phyloP scores from a whole-genome alignment of 345 rosid genomes.

The Lumnitzera racemosa region DNA sequence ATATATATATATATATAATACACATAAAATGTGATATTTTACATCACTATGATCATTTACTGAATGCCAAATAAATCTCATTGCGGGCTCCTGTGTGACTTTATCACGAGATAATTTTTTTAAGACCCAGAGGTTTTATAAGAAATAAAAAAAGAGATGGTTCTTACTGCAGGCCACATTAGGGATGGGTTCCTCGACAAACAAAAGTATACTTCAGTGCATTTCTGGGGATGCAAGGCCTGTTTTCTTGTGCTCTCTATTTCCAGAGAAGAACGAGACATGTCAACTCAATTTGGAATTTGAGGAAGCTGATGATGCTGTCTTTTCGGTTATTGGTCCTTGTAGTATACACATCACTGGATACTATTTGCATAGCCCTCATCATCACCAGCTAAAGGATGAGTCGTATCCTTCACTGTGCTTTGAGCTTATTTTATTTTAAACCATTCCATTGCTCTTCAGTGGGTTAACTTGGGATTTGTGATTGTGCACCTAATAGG shows the following conservation, averaged over 20 bases:
- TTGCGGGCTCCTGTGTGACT: too few relatives aligned
- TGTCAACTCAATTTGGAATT: slow-evolving; percentile 64
- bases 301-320: slow-evolving; percentile 60
- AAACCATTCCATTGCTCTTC: neutral
- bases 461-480: neutral
- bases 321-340: slow-evolving; percentile 70
- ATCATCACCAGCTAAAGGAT: slow-evolving; percentile 17
- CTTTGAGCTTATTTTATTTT: neutral
- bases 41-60: too few relatives aligned
- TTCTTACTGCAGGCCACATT: slow-evolving; percentile 46
- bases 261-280: slow-evolving; percentile 41
- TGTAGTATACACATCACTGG: slow-evolving; percentile 65
- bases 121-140: neutral
- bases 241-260: slow-evolving; percentile 47
- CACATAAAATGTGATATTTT: too few relatives aligned
- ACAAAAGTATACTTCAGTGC: slow-evolving; percentile 54
- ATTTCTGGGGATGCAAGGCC: slow-evolving; percentile 61
- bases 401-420: slow-evolving; percentile 51
- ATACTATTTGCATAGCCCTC: slow-evolving; percentile 26
- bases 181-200: slow-evolving; percentile 33
- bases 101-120: too few relatives aligned
- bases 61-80: too few relatives aligned
- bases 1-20: too few relatives aligned
- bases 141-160: neutral
- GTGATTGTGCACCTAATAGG: neutral